phyloP scores from a whole-genome alignment of 768 basidiomycete genomes.

The Serendipita indica region DNA sequence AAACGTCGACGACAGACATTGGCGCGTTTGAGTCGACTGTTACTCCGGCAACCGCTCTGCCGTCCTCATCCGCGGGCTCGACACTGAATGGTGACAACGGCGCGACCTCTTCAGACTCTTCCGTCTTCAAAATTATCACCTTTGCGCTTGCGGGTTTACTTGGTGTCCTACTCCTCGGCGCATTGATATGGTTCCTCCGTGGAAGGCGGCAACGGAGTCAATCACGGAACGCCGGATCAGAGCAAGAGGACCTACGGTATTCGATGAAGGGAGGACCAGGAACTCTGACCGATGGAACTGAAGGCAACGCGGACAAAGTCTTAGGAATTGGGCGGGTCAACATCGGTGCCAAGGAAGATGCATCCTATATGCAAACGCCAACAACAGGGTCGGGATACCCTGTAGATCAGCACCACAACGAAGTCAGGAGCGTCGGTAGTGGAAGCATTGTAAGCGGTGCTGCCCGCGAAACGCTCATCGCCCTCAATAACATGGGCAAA shows the following conservation, averaged over 20 bases:
- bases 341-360: not conserved
- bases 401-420: not conserved
- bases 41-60: not conserved
- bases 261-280: not conserved
- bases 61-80: not conserved
- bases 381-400: not conserved
- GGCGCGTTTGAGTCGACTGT: not conserved
- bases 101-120: not conserved
- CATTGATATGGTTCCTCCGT: not conserved
- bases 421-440: not conserved
- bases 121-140: not conserved
- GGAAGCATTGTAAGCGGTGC: slow-evolving; percentile 1
- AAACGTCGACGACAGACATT: slow-evolving; percentile 1
- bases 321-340: not conserved
- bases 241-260: not conserved
- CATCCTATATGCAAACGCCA: not conserved
- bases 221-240: not conserved
- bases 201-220: not conserved
- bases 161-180: not conserved
- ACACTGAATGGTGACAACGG: not conserved
- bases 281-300: too few species aligned
- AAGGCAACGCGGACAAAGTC: not conserved
- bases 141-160: not conserved
- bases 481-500: slow-evolving; percentile 3
- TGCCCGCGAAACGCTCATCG: slow-evolving; percentile 3